phyloP scores from a whole-genome alignment of 768 basidiomycete genomes.

The Lanmaoa rubissima region DNA sequence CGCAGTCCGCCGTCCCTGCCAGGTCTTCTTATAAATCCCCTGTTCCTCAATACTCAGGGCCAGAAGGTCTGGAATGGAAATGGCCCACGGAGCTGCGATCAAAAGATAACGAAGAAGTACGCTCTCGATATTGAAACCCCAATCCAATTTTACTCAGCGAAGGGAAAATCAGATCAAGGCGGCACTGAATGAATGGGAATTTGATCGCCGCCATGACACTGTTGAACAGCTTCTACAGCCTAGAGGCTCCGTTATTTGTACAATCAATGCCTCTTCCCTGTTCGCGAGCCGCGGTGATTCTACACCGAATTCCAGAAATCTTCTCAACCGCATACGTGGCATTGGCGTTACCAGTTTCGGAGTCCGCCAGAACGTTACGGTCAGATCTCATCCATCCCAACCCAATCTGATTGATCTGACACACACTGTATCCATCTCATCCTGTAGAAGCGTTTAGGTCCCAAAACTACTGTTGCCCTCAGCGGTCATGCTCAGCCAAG shows the following conservation, averaged over 20 bases:
- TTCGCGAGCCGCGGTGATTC: constrained; percentile 38
- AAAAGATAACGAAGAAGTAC: constrained; percentile 49
- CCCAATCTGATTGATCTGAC: constrained; percentile 23
- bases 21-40: constrained; percentile 8
- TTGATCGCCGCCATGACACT: constrained; percentile 36
- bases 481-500: constrained; percentile 37
- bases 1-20: constrained; percentile 4
- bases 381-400: constrained; percentile 25
- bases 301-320: constrained; percentile 21
- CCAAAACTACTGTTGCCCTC: constrained; percentile 44
- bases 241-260: constrained; percentile 43
- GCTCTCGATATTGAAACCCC: constrained; percentile 18
- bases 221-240: constrained; percentile 43
- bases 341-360: constrained; percentile 35
- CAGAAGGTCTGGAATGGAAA: constrained; percentile 39
- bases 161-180: constrained; percentile 45
- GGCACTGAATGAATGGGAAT: constrained; percentile 40
- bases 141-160: constrained; percentile 19
- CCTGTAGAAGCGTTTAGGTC: constrained; percentile 46
- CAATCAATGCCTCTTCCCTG: constrained; percentile 49
- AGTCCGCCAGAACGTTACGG: constrained; percentile 46
- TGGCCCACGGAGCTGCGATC: constrained; percentile 47
- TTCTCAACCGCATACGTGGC: constrained; percentile 37
- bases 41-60: constrained; percentile 25
- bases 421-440: constrained; percentile 14